These are phyloP conservation scores for Candida sanyaensis DNA, from an alignment of 1,139 yeast species.

Conservation along the genomic window DNA sequence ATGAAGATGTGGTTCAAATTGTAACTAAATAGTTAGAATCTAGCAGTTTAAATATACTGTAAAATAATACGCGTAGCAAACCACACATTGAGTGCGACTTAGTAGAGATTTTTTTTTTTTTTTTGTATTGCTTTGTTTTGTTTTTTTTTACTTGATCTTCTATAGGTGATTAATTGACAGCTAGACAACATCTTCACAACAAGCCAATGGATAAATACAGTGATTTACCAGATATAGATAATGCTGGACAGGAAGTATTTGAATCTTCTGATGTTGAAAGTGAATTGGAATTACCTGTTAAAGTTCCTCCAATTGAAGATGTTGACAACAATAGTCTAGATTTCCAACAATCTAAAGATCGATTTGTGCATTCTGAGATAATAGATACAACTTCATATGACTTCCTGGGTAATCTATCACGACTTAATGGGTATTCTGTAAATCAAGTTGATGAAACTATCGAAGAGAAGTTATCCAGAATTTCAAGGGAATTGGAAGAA, in stretches of 20 bases:
- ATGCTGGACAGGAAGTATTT: conserved; percentile 37
- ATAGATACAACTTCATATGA: conserved; percentile 23
- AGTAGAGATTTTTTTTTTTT: not conserved
- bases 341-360: conserved; percentile 23
- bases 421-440: conserved; percentile 30
- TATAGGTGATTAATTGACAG: too few relatives aligned
- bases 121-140: not conserved
- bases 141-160: not conserved
- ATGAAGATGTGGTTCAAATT: conserved; percentile 92
- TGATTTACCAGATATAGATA: conserved; percentile 31
- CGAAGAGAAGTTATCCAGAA: conserved; percentile 46
- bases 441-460: conserved; percentile 33
- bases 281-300: conserved; percentile 8
- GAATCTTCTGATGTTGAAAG: conserved; percentile 55
- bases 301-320: conserved; percentile 4
- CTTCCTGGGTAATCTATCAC: conserved; percentile 38
- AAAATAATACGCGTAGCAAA: too few relatives aligned
- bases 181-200: not conserved
- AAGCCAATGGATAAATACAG: conserved; percentile 19
- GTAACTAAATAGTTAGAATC: conserved; percentile 60
- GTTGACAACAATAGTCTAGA: conserved; percentile 20
- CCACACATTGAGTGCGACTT: not conserved
- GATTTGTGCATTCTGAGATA: conserved; percentile 19
- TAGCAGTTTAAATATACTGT: too few relatives aligned
- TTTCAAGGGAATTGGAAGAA: conserved; percentile 47